Percentiles rank a stretch among this genome's conserved stretches.
phyloP scores from a whole-genome alignment of 2,329 filamentous ascomycete species.

The Aaosphaeria arxii region DNA sequence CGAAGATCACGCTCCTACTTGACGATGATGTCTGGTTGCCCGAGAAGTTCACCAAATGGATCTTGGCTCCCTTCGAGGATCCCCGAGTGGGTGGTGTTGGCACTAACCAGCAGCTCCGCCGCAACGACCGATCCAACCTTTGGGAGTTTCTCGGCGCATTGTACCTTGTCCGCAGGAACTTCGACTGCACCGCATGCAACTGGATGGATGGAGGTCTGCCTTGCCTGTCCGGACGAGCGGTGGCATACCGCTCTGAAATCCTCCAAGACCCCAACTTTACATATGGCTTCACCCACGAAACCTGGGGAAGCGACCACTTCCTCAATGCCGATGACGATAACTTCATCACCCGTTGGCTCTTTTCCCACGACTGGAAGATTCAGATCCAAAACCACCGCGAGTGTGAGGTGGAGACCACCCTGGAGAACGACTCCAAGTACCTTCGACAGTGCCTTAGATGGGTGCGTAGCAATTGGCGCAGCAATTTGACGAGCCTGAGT shows the following conservation, averaged over 20 bases:
- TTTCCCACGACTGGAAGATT: conserved; percentile 88
- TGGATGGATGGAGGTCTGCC: conserved; percentile 95
- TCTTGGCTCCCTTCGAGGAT: conserved; percentile 89
- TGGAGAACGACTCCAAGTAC: conserved; percentile 86
- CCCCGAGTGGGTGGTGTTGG: conserved; percentile 81
- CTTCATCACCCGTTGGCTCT: conserved; percentile 95
- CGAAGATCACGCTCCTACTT: conserved; percentile 83
- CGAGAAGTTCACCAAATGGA: conserved; percentile 79
- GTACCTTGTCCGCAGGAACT: conserved; percentile 92
- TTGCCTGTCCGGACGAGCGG: conserved; percentile 91
- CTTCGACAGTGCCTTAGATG: conserved; percentile 90
- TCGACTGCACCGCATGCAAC: conserved; percentile 93
- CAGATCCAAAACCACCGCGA: conserved; percentile 92
- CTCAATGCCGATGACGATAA: conserved; percentile 98
- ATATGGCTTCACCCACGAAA: conserved; percentile 86
- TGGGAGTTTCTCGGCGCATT: conserved; percentile 90
- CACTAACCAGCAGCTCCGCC: conserved; percentile 82
- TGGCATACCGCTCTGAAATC: conserved; percentile 86
- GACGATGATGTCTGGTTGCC: conserved; percentile 97
- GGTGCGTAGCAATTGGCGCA: conserved; percentile 97
- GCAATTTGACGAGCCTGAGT: conserved; percentile 86
- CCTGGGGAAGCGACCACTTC: conserved; percentile 66
- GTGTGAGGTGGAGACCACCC: conserved; percentile 80
- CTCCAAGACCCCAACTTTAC: conserved; percentile 82
- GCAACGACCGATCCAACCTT: conserved; percentile 61